phyloP scores from a whole-genome alignment of 805 yeast genomes.

The Wickerhamomyces queroliae region DNA sequence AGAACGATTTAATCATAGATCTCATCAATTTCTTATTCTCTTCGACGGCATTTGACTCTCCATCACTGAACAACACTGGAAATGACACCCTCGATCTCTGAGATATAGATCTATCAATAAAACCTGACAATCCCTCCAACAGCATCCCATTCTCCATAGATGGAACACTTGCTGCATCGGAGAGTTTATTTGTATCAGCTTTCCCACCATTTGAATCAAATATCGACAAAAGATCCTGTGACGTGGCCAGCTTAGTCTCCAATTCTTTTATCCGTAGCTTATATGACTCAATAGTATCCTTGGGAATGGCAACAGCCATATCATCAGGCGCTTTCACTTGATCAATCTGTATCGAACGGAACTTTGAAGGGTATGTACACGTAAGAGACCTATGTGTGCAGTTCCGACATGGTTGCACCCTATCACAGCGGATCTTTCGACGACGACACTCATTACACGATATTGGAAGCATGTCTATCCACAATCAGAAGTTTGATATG shows the following conservation, averaged over 20 bases:
- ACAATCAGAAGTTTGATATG: not conserved
- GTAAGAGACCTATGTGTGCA: conserved; percentile 8
- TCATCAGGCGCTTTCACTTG: not conserved
- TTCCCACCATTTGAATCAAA: conserved; percentile 12
- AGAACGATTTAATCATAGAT: conserved; percentile 9
- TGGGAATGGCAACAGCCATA: not conserved
- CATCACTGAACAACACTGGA: conserved; percentile 6
- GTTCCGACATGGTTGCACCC: conserved; percentile 13
- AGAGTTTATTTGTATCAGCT: conserved; percentile 2
- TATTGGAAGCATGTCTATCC: conserved; percentile 17
- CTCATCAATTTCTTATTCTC: conserved; percentile 8
- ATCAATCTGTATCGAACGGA: conserved; percentile 17
- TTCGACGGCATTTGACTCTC: too few species aligned
- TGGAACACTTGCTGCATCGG: conserved; percentile 9
- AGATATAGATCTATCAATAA: too few species aligned
- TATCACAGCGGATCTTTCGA: conserved; percentile 19
- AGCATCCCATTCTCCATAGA: conserved; percentile 8
- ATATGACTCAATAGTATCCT: not conserved
- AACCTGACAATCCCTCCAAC: too few species aligned
- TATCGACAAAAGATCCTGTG: conserved; percentile 18
- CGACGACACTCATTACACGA: conserved; percentile 23
- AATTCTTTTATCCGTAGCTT: conserved; percentile 11
- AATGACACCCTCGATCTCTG: conserved; percentile 5
- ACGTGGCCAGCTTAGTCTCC: conserved; percentile 11
- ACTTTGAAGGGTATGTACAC: conserved; percentile 18